These are phyloP conservation scores for Wickerhamiella galacta DNA, from an alignment of 805 yeast genomes.

Conservation along the genomic window DNA sequence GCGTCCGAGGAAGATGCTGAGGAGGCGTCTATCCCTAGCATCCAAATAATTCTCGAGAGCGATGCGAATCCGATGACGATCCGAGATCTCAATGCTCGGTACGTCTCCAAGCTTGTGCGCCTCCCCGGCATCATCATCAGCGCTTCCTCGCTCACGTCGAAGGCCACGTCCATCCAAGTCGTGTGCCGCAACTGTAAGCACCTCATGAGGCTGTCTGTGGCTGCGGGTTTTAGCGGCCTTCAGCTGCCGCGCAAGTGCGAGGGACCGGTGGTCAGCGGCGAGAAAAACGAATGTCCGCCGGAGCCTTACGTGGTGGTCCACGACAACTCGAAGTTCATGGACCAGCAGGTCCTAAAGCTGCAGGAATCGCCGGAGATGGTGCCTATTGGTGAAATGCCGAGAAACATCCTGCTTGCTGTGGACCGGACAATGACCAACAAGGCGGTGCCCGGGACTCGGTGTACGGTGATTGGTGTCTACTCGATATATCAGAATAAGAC, in stretches of 20 bases:
- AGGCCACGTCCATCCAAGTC: slow-evolving; percentile 68
- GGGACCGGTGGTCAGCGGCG: slow-evolving; percentile 32
- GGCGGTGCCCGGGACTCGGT: slow-evolving; percentile 89
- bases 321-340: slow-evolving; percentile 84
- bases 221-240: slow-evolving; percentile 54
- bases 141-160: slow-evolving; percentile 72
- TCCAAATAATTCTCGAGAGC: slow-evolving; percentile 66
- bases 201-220: slow-evolving; percentile 44
- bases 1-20: slow-evolving; percentile 7
- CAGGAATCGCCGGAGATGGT: slow-evolving; percentile 98
- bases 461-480: slow-evolving; percentile 82
- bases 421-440: slow-evolving; percentile 81
- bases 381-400: slow-evolving; percentile 97
- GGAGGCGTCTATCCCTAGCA: slow-evolving; percentile 40
- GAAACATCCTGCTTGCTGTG: slow-evolving; percentile 73
- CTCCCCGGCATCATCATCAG: slow-evolving; percentile 88
- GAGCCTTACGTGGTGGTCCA: slow-evolving; percentile 90
- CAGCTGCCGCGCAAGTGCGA: slow-evolving; percentile 53
- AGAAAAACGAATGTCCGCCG: slow-evolving; percentile 55
- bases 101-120: slow-evolving; percentile 76
- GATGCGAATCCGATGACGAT: slow-evolving; percentile 56
- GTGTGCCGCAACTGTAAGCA: slow-evolving; percentile 83
- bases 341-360: slow-evolving; percentile 82
- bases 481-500: slow-evolving; percentile 67
- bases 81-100: slow-evolving; percentile 70